phyloP scores from a whole-genome alignment of 306 rosid genomes.

The Cucurbita maxima region DNA sequence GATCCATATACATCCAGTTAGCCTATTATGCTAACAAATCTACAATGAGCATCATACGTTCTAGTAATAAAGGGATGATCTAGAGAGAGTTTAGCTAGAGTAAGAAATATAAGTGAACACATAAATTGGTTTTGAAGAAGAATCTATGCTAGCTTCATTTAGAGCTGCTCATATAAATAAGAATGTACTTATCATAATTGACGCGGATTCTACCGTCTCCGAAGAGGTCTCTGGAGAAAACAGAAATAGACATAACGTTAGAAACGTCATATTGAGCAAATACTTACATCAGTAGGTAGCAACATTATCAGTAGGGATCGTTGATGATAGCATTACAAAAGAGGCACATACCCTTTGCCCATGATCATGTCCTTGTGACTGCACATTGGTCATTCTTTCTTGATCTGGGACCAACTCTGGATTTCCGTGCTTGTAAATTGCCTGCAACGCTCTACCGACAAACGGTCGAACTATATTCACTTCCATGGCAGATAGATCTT shows the following conservation, averaged over 20 bases:
- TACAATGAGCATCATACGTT: neutral
- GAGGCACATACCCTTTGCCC: constrained; percentile 59
- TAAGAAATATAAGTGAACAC: neutral
- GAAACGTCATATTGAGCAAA: neutral
- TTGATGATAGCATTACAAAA: neutral
- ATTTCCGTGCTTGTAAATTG: constrained; percentile 79
- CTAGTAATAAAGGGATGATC: neutral
- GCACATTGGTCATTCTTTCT: constrained; percentile 49
- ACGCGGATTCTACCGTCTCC: neutral
- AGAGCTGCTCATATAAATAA: neutral
- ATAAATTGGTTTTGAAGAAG: neutral
- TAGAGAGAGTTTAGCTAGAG: neutral
- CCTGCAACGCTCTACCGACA: constrained; percentile 76
- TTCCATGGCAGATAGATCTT: constrained; percentile 91
- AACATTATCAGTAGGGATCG: neutral
- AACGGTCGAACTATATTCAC: constrained; percentile 94
- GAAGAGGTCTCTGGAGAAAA: constrained; percentile 6
- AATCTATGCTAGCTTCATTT: neutral
- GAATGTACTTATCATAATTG: neutral
- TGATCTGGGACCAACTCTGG: constrained; percentile 78
- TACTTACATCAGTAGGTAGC: neutral
- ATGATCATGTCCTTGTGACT: constrained; percentile 46
- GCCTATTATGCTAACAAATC: neutral
- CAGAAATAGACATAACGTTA: neutral
- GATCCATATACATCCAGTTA: neutral